phyloP scores from a whole-genome alignment of 768 basidiomycete species.

The Royoungia palumana region DNA sequence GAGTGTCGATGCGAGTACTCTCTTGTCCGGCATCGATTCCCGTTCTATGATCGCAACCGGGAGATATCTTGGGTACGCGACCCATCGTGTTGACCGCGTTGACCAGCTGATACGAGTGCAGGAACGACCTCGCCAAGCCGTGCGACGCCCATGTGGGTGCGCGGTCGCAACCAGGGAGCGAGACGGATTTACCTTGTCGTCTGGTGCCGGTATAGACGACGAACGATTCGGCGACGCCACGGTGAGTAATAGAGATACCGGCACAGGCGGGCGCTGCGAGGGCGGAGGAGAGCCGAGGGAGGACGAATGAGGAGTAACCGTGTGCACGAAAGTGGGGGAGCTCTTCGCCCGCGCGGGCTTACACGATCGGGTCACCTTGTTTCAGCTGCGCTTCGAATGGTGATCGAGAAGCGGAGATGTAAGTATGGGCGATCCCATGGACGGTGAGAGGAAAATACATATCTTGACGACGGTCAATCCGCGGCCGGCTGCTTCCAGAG shows the following conservation, averaged over 20 bases:
- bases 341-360: conserved; percentile 93
- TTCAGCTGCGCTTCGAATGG: conserved; percentile 95
- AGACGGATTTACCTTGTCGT: conserved; percentile 73
- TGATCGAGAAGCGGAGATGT: background rate
- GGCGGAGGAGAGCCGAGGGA: conserved; percentile 89
- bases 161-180: conserved; percentile 85
- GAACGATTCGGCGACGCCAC: conserved; percentile 88
- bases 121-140: conserved; percentile 69
- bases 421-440: background rate
- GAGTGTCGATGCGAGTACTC: conserved; percentile 77
- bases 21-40: conserved; percentile 88
- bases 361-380: conserved; percentile 96
- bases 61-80: conserved; percentile 64
- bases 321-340: conserved; percentile 85
- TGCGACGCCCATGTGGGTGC: conserved; percentile 91
- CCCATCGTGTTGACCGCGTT: conserved; percentile 47
- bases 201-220: conserved; percentile 94
- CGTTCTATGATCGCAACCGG: conserved; percentile 95
- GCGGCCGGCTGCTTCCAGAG: conserved; percentile 72
- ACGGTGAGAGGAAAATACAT: conserved; percentile 24
- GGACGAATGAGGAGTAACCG: conserved; percentile 78
- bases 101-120: conserved; percentile 41
- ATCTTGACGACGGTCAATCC: conserved; percentile 89
- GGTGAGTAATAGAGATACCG: conserved; percentile 91
- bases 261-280: conserved; percentile 88